A percentile compares a stretch with the other conserved stretches of the same genome.
Evolutionary conservation across 306 rosid genomes (phyloP).

Genomic region (Crataegus laevigata): DNA sequence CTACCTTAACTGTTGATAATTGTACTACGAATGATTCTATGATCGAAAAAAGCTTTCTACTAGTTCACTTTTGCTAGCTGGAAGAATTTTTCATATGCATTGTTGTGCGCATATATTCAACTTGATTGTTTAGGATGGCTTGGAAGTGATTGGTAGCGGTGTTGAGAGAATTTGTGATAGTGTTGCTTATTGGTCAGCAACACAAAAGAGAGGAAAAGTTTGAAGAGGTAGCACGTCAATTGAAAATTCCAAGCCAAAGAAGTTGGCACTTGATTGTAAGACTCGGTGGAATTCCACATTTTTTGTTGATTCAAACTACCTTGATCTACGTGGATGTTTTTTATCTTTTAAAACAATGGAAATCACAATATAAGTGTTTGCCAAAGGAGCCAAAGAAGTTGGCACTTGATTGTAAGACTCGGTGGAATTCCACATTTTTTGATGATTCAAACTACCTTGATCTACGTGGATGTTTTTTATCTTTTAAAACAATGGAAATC

Average conservation of each 20-base stretch:
- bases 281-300: neutral
- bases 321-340: too few relatives aligned
- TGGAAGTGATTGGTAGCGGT: too few relatives aligned
- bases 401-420: neutral
- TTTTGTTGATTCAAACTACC: neutral
- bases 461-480: neutral
- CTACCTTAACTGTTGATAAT: neutral
- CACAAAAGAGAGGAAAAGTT: neutral
- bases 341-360: too few relatives aligned
- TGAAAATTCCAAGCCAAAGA: neutral
- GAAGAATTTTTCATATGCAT: neutral
- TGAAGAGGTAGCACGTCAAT: neutral
- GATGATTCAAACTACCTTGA: neutral
- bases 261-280: neutral
- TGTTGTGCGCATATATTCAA: neutral
- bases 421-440: neutral
- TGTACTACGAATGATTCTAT: neutral
- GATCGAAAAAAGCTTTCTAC: too few relatives aligned
- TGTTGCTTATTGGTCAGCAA: neutral
- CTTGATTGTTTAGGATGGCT: neutral
- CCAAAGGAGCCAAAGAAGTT: neutral
- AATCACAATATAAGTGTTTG: too few relatives aligned
- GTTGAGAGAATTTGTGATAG: neutral
- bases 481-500: neutral
- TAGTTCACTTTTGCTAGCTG: neutral